These are phyloP conservation scores for Candida xiaguanensis DNA, from an alignment of 805 yeast genomes.

Conservation along the genomic window DNA sequence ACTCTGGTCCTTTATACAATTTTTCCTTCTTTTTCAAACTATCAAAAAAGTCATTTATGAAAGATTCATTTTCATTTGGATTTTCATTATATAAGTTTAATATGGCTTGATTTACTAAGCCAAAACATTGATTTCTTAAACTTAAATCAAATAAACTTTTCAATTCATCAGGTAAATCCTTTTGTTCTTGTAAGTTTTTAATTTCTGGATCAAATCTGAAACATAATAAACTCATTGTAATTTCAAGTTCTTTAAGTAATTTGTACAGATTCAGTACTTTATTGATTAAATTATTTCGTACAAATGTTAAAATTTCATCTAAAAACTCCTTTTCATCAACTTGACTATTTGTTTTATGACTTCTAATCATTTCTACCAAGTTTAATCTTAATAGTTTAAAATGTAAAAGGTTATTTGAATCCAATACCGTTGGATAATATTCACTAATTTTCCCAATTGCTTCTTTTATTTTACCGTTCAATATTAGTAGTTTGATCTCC, in stretches of 20 bases:
- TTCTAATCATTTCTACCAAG: conserved; percentile 75
- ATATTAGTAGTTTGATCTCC: conserved; percentile 49
- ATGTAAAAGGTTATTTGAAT: conserved; percentile 59
- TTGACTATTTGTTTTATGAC: conserved; percentile 26
- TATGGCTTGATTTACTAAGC: conserved; percentile 65
- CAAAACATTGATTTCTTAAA: conserved; percentile 62
- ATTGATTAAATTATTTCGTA: conserved; percentile 57
- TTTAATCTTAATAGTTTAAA: conserved; percentile 70
- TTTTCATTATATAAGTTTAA: conserved; percentile 29
- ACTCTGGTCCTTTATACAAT: conserved; percentile 18
- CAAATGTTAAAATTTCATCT: conserved; percentile 51
- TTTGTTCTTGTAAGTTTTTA: conserved; percentile 29
- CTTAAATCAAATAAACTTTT: conserved; percentile 54
- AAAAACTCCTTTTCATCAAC: conserved; percentile 47
- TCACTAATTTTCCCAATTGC: conserved; percentile 58
- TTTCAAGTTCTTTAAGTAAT: conserved; percentile 70
- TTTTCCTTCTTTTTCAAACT: conserved; percentile 5
- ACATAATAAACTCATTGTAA: conserved; percentile 77
- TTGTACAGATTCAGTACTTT: conserved; percentile 56
- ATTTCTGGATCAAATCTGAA: conserved; percentile 38
- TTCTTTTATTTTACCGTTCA: conserved; percentile 56
- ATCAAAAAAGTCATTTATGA: conserved; percentile 5
- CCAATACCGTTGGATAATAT: conserved; percentile 62
- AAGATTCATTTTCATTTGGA: conserved; percentile 8
- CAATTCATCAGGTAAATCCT: conserved; percentile 52